A percentile compares a stretch with the other conserved stretches of the same genome.
Evolutionary conservation across 495 filamentous ascomycete genomes (phyloP).

Genomic region (Xylaria cubensis): DNA sequence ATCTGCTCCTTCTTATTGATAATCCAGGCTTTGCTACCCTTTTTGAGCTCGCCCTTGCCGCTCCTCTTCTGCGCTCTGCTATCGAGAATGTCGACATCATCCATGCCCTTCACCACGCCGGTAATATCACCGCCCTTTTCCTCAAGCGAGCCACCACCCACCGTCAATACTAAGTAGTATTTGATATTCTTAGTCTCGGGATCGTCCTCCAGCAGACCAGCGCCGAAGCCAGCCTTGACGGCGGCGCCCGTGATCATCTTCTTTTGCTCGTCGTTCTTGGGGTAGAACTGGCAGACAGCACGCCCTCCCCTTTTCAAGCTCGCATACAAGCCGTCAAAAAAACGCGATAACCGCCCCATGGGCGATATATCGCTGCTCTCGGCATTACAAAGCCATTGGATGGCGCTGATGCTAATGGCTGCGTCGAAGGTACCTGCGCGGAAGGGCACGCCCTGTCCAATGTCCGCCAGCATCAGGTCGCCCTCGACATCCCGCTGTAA

Average conservation of each 20-base stretch:
- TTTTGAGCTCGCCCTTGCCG: slow-evolving; percentile 63
- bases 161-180: slow-evolving; percentile 90
- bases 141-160: slow-evolving; percentile 76
- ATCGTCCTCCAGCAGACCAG: slow-evolving; percentile 93
- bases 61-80: slow-evolving; percentile 62
- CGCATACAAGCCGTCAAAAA: slow-evolving; percentile 92
- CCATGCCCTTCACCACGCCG: slow-evolving; percentile 83
- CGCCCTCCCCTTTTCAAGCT: slow-evolving; percentile 83
- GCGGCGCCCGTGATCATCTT: slow-evolving; percentile 89
- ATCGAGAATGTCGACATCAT: slow-evolving; percentile 85
- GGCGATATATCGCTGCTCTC: slow-evolving; percentile 84
- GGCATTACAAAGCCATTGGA: slow-evolving; percentile 98
- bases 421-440: slow-evolving; percentile 92
- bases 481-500: slow-evolving; percentile 91
- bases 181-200: slow-evolving; percentile 94
- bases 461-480: slow-evolving; percentile 89
- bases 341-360: slow-evolving; percentile 75
- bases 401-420: slow-evolving; percentile 89
- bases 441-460: slow-evolving; percentile 95
- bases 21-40: slow-evolving; percentile 90
- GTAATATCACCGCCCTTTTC: slow-evolving; percentile 78
- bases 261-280: slow-evolving; percentile 90
- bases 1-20: slow-evolving; percentile 94
- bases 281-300: slow-evolving; percentile 97
- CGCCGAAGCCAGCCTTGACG: slow-evolving; percentile 92